Evolutionary conservation across 2,329 filamentous ascomycete species (phyloP), one percentile per base, ranked within the genome.

Genomic region (Blastomyces gilchristii): DNA sequence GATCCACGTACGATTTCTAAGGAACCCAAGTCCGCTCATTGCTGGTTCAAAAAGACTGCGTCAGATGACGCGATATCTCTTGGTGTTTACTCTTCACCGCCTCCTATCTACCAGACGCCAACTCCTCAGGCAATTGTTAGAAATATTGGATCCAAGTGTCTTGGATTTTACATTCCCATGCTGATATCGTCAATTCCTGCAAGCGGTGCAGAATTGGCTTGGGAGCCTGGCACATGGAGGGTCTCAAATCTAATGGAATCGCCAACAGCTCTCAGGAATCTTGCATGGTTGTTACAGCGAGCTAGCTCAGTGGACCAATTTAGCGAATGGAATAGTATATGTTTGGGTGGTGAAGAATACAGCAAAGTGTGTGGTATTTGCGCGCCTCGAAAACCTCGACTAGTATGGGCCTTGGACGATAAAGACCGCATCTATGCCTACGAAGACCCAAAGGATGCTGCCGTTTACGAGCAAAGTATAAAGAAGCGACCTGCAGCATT

Each of bases 391-490:
- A 72, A 71, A 39, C 74, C 75, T 14, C 65, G 65, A 37, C 70
- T 76, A 9, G 60, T 72, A 12, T 77, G 75, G 75, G 69, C 71
- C 1, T 66, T 71, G 4, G 66, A 72, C 56, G 65, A 64, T 56
- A 69, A 67, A 53, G 69, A 70, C 6, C 65, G 64, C 16, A 64
- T 80, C 25, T 73, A 72, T 16, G 76, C 81, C 0, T 80, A 79
- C 58, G 84, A 85, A 68, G 77, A 85, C 65, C 77, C 79, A 0
- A 69, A 77, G 62, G 75, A 79, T 64, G 82, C 83, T 39, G 79
- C 78, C 1, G 63, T 69, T 0, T 84, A 79, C 65, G 84, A 86
- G 67, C 74, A 76, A 47, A 73, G 74, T 1, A 69, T 83, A 12
- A 85, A 85, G 67, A 70, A 70, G 22, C 74, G 79, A 14, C 79